Percentiles rank a stretch among this genome's conserved stretches.
Conservation (phyloP, 129 eudicot genomes). For the Flaveria ramosissima region DNA sequence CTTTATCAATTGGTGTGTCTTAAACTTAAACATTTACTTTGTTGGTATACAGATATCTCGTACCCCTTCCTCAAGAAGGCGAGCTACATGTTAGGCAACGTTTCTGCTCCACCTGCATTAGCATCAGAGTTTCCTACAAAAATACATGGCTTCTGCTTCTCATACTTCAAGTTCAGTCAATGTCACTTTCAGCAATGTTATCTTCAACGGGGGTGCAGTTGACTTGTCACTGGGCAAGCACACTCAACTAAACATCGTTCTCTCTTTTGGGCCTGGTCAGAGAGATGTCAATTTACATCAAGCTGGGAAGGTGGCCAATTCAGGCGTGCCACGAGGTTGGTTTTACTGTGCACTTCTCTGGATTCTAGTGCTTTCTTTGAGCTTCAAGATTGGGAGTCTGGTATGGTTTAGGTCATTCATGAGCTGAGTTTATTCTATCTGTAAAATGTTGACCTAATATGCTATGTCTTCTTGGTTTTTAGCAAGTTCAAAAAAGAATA, state of each 20-base stretch:
- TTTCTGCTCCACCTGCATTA: slow-evolving; percentile 84
- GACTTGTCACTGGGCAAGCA: slow-evolving; percentile 53
- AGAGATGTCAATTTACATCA: slow-evolving; percentile 33
- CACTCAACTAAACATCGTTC: slow-evolving; percentile 50
- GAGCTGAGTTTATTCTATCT: slow-evolving; percentile 28
- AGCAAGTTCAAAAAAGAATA: slow-evolving; percentile 6
- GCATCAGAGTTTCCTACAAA: slow-evolving; percentile 86
- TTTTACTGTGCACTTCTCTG: slow-evolving; percentile 45
- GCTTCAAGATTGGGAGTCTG: slow-evolving; percentile 61
- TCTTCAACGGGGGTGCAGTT: slow-evolving; percentile 40
- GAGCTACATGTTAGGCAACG: slow-evolving; percentile 58
- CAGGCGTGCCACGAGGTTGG: slow-evolving; percentile 54
- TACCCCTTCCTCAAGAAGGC: slow-evolving; percentile 64
- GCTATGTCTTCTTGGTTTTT: slow-evolving; percentile 11
- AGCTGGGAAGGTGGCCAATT: slow-evolving; percentile 33
- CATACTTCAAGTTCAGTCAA: slow-evolving; percentile 49
- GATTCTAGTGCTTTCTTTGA: slow-evolving; percentile 52
- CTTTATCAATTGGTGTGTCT: not conserved
- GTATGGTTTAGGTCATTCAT: slow-evolving; percentile 45
- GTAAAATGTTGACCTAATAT: not conserved
- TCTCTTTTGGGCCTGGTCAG: slow-evolving; percentile 58
- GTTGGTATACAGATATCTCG: slow-evolving; percentile 46
- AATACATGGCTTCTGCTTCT: slow-evolving; percentile 54
- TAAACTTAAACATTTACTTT: slow-evolving; percentile 8
- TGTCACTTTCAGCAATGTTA: slow-evolving; percentile 58